Percentiles rank a stretch among this genome's conserved stretches.
These are phyloP conservation scores for Suillus alpinus DNA, from an alignment of 768 basidiomycete species.

Conservation along the genomic window DNA sequence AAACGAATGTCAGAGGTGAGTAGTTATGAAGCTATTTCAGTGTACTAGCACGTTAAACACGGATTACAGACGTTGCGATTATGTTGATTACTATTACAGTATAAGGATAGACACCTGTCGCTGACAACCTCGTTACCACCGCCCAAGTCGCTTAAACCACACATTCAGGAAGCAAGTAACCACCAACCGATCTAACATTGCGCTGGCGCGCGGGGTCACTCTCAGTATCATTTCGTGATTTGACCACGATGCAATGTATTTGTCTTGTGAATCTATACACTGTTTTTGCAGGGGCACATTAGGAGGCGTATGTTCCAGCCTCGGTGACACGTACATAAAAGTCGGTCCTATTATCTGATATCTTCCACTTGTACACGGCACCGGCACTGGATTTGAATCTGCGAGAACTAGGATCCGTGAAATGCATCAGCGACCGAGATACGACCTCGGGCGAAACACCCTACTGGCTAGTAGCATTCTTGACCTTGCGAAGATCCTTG, in stretches of 20 bases:
- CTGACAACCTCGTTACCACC: constrained; percentile 35
- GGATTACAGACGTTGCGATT: constrained; percentile 9
- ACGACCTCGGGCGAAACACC: constrained; percentile 8
- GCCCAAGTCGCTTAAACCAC: constrained; percentile 44
- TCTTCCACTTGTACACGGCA: constrained; percentile 58
- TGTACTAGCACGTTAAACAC: neutral
- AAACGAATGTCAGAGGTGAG: constrained; percentile 6
- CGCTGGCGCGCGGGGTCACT: constrained; percentile 39
- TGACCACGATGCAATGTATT: constrained; percentile 46
- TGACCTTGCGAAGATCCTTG: constrained; percentile 46
- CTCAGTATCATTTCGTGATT: constrained; percentile 36
- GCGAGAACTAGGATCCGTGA: constrained; percentile 40
- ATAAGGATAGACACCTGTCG: neutral
- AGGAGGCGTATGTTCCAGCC: neutral
- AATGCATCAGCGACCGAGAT: neutral
- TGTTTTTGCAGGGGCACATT: constrained; percentile 15
- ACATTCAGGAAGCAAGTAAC: constrained; percentile 53
- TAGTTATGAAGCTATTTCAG: neutral
- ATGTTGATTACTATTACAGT: constrained; percentile 7
- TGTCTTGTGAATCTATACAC: constrained; percentile 51
- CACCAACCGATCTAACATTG: constrained; percentile 47
- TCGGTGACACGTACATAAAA: constrained; percentile 39
- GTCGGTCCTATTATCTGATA: constrained; percentile 39
- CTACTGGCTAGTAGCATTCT: constrained; percentile 51
- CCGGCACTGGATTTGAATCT: constrained; percentile 46